phyloP scores from a whole-genome alignment of 306 rosid species.

The Phaseolus lunatus region DNA sequence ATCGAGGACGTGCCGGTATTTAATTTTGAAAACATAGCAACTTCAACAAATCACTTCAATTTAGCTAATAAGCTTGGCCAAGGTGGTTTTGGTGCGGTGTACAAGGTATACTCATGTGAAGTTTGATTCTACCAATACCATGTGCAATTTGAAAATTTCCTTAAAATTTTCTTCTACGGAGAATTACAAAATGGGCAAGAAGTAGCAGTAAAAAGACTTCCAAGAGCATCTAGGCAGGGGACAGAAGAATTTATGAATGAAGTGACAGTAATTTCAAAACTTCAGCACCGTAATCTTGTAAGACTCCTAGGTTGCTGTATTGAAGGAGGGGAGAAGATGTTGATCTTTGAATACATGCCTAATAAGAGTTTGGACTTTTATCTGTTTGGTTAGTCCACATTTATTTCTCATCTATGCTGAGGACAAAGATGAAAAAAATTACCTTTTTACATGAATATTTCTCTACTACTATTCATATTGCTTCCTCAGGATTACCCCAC shows the following conservation, averaged over 20 bases:
- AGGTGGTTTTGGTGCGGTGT: slow-evolving; percentile 2
- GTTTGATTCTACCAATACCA: neutral
- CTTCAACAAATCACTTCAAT: neutral
- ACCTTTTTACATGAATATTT: too few species aligned
- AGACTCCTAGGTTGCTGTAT: slow-evolving; percentile 38
- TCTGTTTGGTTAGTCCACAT: neutral
- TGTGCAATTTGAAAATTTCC: neutral
- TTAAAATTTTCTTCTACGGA: neutral
- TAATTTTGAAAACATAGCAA: neutral
- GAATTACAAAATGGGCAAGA: neutral
- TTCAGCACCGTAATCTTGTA: slow-evolving; percentile 10
- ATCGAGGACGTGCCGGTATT: neutral
- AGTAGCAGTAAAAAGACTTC: neutral
- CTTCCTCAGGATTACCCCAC: neutral
- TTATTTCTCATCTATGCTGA: too few species aligned
- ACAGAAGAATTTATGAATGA: slow-evolving; percentile 3
- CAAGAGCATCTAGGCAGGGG: slow-evolving; percentile 1
- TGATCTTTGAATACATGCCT: slow-evolving; percentile 51
- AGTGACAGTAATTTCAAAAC: neutral
- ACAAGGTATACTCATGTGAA: neutral
- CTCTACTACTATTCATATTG: too few species aligned
- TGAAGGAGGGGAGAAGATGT: slow-evolving; percentile 45
- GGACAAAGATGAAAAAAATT: neutral
- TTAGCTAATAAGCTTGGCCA: neutral
- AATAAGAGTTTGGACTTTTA: slow-evolving; percentile 45